Conservation (phyloP, 768 basidiomycete species). For the Lentinula boryana region DNA sequence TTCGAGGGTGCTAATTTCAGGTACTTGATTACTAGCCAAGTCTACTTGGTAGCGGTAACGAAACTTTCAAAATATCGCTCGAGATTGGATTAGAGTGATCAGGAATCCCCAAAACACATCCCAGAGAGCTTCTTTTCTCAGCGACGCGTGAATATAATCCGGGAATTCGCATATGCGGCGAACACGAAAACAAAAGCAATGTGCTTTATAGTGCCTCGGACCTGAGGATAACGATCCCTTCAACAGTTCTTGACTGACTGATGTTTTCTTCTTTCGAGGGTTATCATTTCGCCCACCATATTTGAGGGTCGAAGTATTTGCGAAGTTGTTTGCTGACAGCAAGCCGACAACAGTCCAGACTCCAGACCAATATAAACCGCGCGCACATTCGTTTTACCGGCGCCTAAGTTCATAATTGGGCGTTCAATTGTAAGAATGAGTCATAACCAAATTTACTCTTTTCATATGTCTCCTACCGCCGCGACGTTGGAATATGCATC, state of each 20-base stretch:
- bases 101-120: background rate
- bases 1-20: background rate
- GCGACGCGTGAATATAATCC: background rate
- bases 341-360: too few species aligned
- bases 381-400: too few species aligned
- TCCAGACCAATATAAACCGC: too few species aligned
- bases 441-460: background rate
- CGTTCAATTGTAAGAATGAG: background rate
- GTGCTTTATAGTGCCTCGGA: too few species aligned
- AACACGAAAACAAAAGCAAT: too few species aligned
- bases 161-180: background rate
- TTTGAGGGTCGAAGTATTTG: too few species aligned
- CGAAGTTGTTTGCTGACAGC: too few species aligned
- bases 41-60: too few species aligned
- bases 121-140: background rate
- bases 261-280: too few species aligned
- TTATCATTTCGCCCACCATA: too few species aligned
- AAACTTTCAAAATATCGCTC: background rate
- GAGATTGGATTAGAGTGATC: background rate
- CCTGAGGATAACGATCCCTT: too few species aligned
- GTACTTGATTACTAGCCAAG: background rate
- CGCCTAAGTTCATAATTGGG: background rate
- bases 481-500: constrained; percentile 62
- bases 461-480: constrained; percentile 36
- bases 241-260: too few species aligned